Evolutionary conservation across 331 rosid species (phyloP).

Genomic region (Quercus phellos): DNA sequence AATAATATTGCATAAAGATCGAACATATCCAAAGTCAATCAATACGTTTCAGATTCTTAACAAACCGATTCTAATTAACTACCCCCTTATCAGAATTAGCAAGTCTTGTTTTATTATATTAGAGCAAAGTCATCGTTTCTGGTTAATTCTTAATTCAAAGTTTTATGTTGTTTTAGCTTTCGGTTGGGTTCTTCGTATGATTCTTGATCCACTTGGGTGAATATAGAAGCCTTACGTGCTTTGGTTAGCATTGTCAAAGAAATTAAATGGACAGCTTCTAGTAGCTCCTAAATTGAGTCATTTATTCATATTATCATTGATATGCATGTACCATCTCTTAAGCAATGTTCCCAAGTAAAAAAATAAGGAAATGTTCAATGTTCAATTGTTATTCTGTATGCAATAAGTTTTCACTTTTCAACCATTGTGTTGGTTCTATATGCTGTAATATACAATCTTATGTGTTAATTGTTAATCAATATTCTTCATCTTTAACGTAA

Average conservation of each 20-base stretch:
- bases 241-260: background rate
- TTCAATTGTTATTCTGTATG: too few relatives aligned
- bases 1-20: background rate
- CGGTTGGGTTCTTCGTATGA: background rate
- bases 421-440: too few relatives aligned
- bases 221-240: background rate
- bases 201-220: background rate
- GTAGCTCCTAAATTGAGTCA: background rate
- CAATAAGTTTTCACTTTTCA: too few relatives aligned
- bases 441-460: too few relatives aligned
- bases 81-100: background rate
- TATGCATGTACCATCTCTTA: too few relatives aligned
- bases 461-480: too few relatives aligned
- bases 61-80: constrained; percentile 9
- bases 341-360: too few relatives aligned
- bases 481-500: too few relatives aligned
- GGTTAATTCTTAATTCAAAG: background rate
- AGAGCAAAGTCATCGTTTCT: constrained; percentile 13
- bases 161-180: background rate
- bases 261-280: background rate
- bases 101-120: background rate
- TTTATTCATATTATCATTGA: too few relatives aligned
- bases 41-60: constrained; percentile 21
- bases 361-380: too few relatives aligned
- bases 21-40: constrained; percentile 23